These are phyloP conservation scores for Entomortierella parvispora DNA, from an alignment of 192 early-diverging fungal species.

Conservation along the genomic window DNA sequence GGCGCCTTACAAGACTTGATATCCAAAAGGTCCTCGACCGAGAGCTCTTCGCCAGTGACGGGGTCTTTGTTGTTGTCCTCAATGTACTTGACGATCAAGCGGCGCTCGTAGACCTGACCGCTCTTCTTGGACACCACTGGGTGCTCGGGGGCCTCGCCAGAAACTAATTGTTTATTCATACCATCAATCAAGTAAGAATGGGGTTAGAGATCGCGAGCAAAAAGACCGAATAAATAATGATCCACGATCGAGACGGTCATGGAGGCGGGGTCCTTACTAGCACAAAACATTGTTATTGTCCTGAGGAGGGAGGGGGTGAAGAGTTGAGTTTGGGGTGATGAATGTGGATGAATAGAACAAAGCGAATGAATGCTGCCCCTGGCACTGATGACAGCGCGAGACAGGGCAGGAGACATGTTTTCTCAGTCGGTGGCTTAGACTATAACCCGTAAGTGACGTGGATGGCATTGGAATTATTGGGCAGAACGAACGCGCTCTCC, in stretches of 20 bases:
- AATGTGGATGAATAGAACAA: background rate
- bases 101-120: slow-evolving; percentile 88
- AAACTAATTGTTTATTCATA: slow-evolving; percentile 67
- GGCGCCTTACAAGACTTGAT: slow-evolving; percentile 67
- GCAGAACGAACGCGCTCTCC: background rate
- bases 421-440: too few relatives aligned
- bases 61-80: slow-evolving; percentile 87
- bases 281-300: slow-evolving; percentile 47
- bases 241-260: too few relatives aligned
- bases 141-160: slow-evolving; percentile 86
- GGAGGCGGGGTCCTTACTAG: slow-evolving; percentile 33
- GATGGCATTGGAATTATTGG: too few relatives aligned
- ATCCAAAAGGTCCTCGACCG: slow-evolving; percentile 76
- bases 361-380: too few relatives aligned
- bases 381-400: too few relatives aligned
- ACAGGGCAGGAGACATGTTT: too few relatives aligned
- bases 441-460: too few relatives aligned
- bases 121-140: slow-evolving; percentile 90
- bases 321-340: slow-evolving; percentile 3
- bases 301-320: slow-evolving; percentile 20
- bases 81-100: slow-evolving; percentile 89
- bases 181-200: background rate
- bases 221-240: too few relatives aligned
- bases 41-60: slow-evolving; percentile 75
- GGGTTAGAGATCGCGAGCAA: too few relatives aligned